phyloP scores from a whole-genome alignment of 2,329 filamentous ascomycete genomes.

The Biscogniauxia sp. region DNA sequence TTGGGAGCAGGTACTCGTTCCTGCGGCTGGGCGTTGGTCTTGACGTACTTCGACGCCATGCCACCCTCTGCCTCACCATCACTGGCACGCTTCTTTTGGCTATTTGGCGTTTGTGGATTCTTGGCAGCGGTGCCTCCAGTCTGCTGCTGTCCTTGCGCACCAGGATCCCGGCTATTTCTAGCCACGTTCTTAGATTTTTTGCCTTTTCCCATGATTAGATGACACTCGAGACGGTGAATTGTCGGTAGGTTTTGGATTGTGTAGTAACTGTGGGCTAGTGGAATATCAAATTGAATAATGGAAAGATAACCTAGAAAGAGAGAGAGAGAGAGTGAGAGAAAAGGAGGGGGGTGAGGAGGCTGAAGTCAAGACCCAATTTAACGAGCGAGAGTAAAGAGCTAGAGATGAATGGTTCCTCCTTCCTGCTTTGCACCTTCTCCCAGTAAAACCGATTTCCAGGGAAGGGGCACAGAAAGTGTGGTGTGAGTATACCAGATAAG shows the following conservation, averaged over 20 bases:
- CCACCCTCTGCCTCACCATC: neutral
- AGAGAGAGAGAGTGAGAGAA: too few species aligned
- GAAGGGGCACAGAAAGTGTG: too few species aligned
- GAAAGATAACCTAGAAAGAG: too few species aligned
- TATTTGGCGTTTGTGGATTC: neutral
- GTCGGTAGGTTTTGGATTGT: too few species aligned
- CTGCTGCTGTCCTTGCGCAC: neutral
- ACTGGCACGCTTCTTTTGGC: neutral
- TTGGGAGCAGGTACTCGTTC: neutral
- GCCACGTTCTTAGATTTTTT: neutral
- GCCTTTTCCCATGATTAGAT: neutral
- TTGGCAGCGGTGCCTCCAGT: too few species aligned
- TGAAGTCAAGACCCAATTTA: too few species aligned
- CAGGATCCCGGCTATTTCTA: neutral
- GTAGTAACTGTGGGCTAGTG: too few species aligned
- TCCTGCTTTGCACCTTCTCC: neutral
- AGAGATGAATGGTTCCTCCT: neutral
- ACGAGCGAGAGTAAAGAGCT: too few species aligned
- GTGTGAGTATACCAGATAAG: too few species aligned
- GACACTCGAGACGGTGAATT: neutral
- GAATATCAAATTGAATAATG: too few species aligned
- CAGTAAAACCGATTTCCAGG: too few species aligned
- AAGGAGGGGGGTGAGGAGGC: too few species aligned
- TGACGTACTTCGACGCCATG: neutral
- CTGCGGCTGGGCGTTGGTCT: neutral